phyloP scores from a whole-genome alignment of 495 filamentous ascomycete genomes.

The Penicillium cataractarum region DNA sequence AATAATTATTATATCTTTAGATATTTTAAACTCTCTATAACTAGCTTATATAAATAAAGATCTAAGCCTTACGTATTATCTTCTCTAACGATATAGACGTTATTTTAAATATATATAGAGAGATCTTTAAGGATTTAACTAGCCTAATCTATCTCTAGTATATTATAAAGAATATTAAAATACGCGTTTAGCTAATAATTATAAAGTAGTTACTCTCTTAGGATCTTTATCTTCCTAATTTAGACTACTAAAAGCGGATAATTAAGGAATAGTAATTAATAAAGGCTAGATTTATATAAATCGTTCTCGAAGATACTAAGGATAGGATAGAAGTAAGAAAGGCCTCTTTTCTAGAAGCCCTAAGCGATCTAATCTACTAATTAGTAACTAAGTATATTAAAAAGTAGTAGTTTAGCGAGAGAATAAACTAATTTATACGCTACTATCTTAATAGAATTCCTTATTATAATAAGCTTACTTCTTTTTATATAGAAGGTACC shows the following conservation, averaged over 20 bases:
- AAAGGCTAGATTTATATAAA: too few species aligned
- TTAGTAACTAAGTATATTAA: neutral
- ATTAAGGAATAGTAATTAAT: neutral
- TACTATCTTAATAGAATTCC: too few species aligned
- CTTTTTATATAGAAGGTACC: neutral
- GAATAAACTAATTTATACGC: neutral
- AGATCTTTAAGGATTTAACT: neutral
- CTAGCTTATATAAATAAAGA: neutral
- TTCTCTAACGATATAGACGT: neutral
- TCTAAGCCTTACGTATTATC: neutral
- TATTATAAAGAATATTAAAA: neutral
- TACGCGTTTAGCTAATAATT: neutral
- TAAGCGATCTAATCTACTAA: neutral
- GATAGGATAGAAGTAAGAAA: too few species aligned
- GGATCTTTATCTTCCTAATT: neutral
- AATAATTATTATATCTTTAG: too few species aligned
- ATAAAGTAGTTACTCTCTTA: neutral
- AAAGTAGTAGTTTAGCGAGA: neutral
- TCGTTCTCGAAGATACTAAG: too few species aligned
- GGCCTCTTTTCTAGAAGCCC: neutral
- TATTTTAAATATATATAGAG: neutral
- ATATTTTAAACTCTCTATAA: too few species aligned
- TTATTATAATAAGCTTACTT: too few species aligned
- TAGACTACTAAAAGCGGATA: neutral
- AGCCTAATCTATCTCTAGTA: neutral